Percentiles rank a stretch among this genome's conserved stretches.
Conservation (phyloP, 192 early-diverging fungal genomes). For the Entomortierella parvispora region DNA sequence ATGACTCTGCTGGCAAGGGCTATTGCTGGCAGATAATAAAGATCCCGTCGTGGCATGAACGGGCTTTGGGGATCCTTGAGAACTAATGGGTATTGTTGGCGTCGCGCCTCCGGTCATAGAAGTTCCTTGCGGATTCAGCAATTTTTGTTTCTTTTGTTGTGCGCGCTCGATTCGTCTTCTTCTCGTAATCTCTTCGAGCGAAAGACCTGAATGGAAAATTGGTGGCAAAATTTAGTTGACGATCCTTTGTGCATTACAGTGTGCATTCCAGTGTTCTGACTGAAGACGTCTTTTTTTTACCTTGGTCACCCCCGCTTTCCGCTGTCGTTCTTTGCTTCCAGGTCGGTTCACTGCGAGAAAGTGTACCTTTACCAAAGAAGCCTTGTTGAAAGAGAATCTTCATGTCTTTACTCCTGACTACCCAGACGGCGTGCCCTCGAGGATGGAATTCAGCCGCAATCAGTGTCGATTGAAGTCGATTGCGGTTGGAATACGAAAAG, state of each 20-base stretch:
- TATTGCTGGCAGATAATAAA: not conserved
- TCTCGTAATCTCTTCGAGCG: conserved; percentile 55
- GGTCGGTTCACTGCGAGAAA: conserved; percentile 84
- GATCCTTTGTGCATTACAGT: not conserved
- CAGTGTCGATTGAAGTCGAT: not conserved
- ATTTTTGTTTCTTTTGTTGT: conserved; percentile 14
- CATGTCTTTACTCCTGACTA: conserved; percentile 36
- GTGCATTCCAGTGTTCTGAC: too few relatives aligned
- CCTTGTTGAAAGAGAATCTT: conserved; percentile 68
- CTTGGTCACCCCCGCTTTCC: conserved; percentile 5
- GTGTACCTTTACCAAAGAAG: conserved; percentile 78
- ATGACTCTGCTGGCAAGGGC: not conserved
- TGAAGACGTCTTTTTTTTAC: conserved; percentile 14
- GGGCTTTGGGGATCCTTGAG: too few relatives aligned
- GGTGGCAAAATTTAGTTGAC: not conserved
- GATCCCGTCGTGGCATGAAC: too few relatives aligned
- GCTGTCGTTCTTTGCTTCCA: conserved; percentile 63
- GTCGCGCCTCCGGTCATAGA: not conserved
- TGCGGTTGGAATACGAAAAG: not conserved
- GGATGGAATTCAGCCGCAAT: conserved; percentile 36
- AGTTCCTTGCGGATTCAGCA: not conserved
- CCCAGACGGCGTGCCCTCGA: conserved; percentile 25
- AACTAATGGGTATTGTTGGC: not conserved
- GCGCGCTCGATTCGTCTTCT: conserved; percentile 43
- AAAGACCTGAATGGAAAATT: conserved; percentile 7